phyloP scores from a whole-genome alignment of 1,284 basidiomycete genomes.

The Microbotryum intermedium region DNA sequence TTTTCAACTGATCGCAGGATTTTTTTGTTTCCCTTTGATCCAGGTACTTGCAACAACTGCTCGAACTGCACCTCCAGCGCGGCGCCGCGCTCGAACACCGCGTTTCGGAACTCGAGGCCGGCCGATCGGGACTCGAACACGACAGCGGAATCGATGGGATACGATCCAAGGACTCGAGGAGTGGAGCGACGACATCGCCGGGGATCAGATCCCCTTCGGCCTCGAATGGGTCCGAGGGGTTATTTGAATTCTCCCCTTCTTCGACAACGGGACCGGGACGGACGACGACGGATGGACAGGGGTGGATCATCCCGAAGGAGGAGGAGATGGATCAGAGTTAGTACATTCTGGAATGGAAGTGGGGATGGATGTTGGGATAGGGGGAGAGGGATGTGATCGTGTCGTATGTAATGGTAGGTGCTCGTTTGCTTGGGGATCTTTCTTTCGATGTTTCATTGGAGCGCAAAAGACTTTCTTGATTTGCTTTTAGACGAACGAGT shows the following conservation, averaged over 20 bases:
- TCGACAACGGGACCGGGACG: neutral
- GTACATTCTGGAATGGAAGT: neutral
- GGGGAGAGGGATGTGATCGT: no score
- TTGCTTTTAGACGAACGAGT: no score
- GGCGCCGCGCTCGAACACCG: slow-evolving; percentile 61
- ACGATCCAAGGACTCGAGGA: neutral
- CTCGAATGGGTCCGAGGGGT: neutral
- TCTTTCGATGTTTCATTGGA: no score
- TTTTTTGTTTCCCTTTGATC: neutral
- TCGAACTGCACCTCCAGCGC: slow-evolving; percentile 61
- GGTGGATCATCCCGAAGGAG: neutral
- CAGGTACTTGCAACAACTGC: slow-evolving; percentile 72
- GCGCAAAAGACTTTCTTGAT: no score
- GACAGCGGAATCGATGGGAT: neutral
- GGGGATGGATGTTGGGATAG: no score
- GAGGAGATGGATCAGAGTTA: slow-evolving; percentile 4
- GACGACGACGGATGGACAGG: neutral
- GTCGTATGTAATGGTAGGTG: no score
- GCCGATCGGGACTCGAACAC: neutral
- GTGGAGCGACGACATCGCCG: neutral
- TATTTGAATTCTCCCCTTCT: neutral
- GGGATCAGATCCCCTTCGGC: neutral
- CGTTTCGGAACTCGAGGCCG: slow-evolving; percentile 7
- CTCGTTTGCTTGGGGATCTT: no score
- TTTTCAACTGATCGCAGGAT: no score